Conservation (phyloP, 768 basidiomycete genomes). For the Lactifluus volemus region DNA sequence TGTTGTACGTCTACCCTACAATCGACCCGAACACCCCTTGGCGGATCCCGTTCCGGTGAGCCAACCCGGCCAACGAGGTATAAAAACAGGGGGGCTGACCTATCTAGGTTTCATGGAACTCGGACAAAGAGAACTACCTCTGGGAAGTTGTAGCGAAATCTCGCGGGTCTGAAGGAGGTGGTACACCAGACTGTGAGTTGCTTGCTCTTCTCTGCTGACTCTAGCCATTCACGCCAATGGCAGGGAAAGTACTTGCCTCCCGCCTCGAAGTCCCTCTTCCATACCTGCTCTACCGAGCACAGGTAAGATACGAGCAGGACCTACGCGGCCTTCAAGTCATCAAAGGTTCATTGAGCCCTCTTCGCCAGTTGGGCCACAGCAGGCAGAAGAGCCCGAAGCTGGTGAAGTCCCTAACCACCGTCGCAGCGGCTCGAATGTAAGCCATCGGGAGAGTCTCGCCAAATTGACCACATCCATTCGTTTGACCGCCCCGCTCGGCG, state of each 20-base stretch:
- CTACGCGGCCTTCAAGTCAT: conserved; percentile 70
- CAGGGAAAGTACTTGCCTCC: conserved; percentile 78
- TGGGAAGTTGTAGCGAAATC: conserved; percentile 85
- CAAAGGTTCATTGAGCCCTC: conserved; percentile 50
- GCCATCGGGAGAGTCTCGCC: conserved; percentile 19
- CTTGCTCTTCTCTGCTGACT: background rate
- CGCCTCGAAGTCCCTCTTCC: conserved; percentile 77
- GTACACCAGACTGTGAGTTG: conserved; percentile 69
- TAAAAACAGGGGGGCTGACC: background rate
- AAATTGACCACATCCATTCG: conserved; percentile 36
- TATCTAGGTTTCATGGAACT: conserved; percentile 71
- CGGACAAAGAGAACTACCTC: conserved; percentile 74
- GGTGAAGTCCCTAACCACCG: conserved; percentile 14
- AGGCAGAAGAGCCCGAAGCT: conserved; percentile 1
- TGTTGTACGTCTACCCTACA: conserved; percentile 70
- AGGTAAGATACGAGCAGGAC: conserved; percentile 79
- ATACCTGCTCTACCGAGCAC: conserved; percentile 76
- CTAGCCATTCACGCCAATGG: background rate
- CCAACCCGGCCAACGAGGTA: conserved; percentile 11
- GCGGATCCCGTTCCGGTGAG: conserved; percentile 63
- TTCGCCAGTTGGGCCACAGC: conserved; percentile 27
- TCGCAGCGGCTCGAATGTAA: conserved; percentile 13
- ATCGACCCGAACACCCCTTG: conserved; percentile 61
- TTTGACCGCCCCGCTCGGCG: conserved; percentile 47
- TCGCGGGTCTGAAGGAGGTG: conserved; percentile 52